A percentile compares a stretch with the other conserved stretches of the same genome.
phyloP scores from a whole-genome alignment of 1,284 basidiomycete species.

The Polyporus tsugae region DNA sequence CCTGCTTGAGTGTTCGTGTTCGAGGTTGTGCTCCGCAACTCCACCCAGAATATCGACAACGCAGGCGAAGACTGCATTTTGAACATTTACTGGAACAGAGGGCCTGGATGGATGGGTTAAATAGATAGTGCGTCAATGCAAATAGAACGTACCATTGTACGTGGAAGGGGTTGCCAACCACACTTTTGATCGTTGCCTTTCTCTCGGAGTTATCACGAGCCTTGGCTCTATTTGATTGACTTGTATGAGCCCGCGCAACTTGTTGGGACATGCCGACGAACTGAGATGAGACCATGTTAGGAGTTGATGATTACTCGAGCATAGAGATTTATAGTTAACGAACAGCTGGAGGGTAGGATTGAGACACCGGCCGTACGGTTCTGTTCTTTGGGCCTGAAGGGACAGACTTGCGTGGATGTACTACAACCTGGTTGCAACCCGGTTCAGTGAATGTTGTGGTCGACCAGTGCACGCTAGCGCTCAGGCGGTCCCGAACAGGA shows the following conservation, averaged over 20 bases:
- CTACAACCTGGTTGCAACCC: no score
- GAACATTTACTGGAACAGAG: constrained; percentile 64
- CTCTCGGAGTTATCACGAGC: constrained; percentile 49
- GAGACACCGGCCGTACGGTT: no score
- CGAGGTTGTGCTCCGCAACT: constrained; percentile 53
- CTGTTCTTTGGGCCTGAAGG: no score
- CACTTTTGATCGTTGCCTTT: constrained; percentile 71
- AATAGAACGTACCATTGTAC: constrained; percentile 63
- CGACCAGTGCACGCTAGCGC: no score
- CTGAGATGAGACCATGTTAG: neutral
- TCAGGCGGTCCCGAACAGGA: no score
- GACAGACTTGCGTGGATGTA: no score
- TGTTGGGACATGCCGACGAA: constrained; percentile 49
- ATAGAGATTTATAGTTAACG: no score
- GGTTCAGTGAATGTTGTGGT: no score
- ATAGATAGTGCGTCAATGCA: constrained; percentile 4
- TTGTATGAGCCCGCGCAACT: constrained; percentile 57
- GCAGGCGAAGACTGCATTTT: constrained; percentile 63
- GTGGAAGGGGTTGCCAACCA: constrained; percentile 75
- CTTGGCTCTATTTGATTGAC: constrained; percentile 68
- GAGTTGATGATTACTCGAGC: neutral
- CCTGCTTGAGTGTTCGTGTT: constrained; percentile 43
- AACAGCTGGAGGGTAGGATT: no score
- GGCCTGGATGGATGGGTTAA: constrained; percentile 58
- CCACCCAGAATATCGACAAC: constrained; percentile 58